These are phyloP conservation scores for Mycosphaerella sp. DNA, from an alignment of 2,329 filamentous ascomycete species.

Conservation along the genomic window DNA sequence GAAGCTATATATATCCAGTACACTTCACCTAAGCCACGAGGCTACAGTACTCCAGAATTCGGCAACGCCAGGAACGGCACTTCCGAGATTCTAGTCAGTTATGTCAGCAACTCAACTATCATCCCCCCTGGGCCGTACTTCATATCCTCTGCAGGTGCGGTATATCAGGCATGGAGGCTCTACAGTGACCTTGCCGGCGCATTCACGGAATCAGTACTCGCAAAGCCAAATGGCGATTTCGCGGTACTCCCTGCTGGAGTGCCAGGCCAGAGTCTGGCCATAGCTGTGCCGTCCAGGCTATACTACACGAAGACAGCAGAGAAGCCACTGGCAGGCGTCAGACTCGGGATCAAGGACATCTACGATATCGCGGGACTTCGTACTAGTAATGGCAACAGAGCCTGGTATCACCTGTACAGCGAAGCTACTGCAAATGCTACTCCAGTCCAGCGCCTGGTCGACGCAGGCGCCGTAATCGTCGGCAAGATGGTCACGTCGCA, in stretches of 20 bases:
- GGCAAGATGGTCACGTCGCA: slow-evolving; percentile 45
- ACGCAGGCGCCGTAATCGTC: slow-evolving; percentile 51
- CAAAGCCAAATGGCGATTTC: slow-evolving; percentile 37
- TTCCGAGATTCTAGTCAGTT: slow-evolving; percentile 17
- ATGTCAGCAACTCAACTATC: slow-evolving; percentile 15
- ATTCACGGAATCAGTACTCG: slow-evolving; percentile 45
- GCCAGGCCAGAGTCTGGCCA: slow-evolving; percentile 40
- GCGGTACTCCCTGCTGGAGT: slow-evolving; percentile 39
- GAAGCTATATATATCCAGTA: slow-evolving; percentile 30
- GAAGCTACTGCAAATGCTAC: slow-evolving; percentile 44
- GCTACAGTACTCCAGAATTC: slow-evolving; percentile 5
- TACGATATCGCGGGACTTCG: slow-evolving; percentile 53
- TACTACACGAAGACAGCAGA: slow-evolving; percentile 50
- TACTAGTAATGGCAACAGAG: slow-evolving; percentile 53
- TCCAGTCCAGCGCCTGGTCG: slow-evolving; percentile 51
- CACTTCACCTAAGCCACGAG: slow-evolving; percentile 12
- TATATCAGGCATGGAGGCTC: slow-evolving; percentile 47
- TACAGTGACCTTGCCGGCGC: slow-evolving; percentile 47
- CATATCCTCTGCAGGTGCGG: slow-evolving; percentile 40
- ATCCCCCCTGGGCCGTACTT: slow-evolving; percentile 49
- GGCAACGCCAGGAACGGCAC: slow-evolving; percentile 16
- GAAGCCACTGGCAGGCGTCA: slow-evolving; percentile 56
- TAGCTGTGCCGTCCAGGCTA: slow-evolving; percentile 54
- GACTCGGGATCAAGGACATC: slow-evolving; percentile 59
- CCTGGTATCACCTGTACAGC: slow-evolving; percentile 52